Base-by-base conservation (phyloP, 306 rosid genomes). In the Begonia masoniana region DNA sequence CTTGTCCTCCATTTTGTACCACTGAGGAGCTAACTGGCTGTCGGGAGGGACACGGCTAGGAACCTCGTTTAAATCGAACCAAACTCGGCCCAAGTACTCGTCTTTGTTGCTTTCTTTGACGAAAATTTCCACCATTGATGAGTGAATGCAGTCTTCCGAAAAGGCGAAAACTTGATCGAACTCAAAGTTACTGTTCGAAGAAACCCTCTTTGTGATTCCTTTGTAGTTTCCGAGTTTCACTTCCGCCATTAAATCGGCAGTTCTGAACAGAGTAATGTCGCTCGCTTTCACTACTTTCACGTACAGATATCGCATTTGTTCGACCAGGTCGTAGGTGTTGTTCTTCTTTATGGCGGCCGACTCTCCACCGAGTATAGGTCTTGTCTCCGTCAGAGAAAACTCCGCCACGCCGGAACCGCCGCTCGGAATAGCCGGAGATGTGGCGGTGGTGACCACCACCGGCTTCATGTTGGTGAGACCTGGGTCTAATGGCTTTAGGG, bases 1-100 rank as follows among this genome's bases (percentile, higher is more conserved):
- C 80, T 61, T 76, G 19, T 79, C 82, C 66, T 73, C 87, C 80
- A 80, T 67, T 65, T 82, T 66, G 62, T 80, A 73, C 87, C 87
- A 80, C 50, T 80, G 87, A 4, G 87, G 87, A 7, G 87, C 87
- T 41, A 76, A 52, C 48, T 68, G 80, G 63, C 87, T 80, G 50
- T 80, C 87, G 11, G 87, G 87, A 1, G 69, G 82, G 7, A 68
- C 78, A 45, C 87, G 62, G 15, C 46, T 56, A 7, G 87, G 87
- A 41, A 80, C 71, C 62, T 80, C 87, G 43, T 50, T 76, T 61
- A 80, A 68, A 62, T 80, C 87, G 17, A 80, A 80, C 80, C 82
- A 65, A 42, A 80, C 69, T 17, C 78, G 72, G 7, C 82, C 82
- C 45, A 80, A 16, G 52, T 41, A 70, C 4, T 80, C 87, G 5